Conservation (phyloP, 2,329 filamentous ascomycete species). For the Colletotrichum abscissum region DNA sequence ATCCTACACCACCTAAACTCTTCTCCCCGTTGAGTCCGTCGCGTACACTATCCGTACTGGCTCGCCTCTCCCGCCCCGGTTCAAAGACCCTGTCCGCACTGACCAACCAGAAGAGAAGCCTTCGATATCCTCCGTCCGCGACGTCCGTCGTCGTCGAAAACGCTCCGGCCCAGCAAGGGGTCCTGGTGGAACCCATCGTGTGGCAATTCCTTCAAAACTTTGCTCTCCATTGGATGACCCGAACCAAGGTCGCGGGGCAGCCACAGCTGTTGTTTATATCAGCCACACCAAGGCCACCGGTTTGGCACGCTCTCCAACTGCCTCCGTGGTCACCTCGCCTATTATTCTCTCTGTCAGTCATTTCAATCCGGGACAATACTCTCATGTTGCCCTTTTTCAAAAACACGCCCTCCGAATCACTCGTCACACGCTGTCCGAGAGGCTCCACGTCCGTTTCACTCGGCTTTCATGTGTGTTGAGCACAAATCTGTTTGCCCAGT, state of each 20-base stretch:
- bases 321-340: conserved; percentile 21
- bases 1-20: neutral
- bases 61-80: conserved; percentile 7
- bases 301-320: conserved; percentile 9
- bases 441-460: conserved; percentile 10
- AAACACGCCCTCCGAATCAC: neutral
- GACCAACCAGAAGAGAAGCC: conserved; percentile 23
- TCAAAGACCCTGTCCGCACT: neutral
- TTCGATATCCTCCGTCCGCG: conserved; percentile 23
- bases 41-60: neutral
- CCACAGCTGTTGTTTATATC: conserved; percentile 36
- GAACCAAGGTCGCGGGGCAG: conserved; percentile 20
- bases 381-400: conserved; percentile 33
- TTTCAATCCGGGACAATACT: conserved; percentile 6
- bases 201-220: conserved; percentile 15
- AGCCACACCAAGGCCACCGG: conserved; percentile 33
- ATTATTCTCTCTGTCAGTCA: conserved; percentile 9
- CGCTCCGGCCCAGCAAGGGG: conserved; percentile 30
- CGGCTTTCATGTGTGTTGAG: conserved; percentile 69
- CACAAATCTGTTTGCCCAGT: conserved; percentile 67
- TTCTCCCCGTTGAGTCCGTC: conserved; percentile 1
- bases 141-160: conserved; percentile 28
- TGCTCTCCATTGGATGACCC: conserved; percentile 24
- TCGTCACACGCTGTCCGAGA: conserved; percentile 17
- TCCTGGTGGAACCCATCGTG: conserved; percentile 27